These are phyloP conservation scores for Komagataea norvegica DNA, from an alignment of 1,139 yeast species.

Conservation along the genomic window DNA sequence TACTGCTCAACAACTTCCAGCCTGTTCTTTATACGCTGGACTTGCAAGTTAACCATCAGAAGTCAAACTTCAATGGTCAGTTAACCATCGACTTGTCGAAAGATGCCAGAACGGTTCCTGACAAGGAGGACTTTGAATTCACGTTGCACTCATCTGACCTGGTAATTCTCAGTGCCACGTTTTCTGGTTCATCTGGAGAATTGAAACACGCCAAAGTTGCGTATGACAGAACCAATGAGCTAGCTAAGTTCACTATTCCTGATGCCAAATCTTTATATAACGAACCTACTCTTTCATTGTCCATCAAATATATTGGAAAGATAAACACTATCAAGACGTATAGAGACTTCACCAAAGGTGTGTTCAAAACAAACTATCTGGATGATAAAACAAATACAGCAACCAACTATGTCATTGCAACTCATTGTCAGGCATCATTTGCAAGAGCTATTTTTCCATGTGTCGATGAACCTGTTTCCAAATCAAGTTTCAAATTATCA, in stretches of 20 bases:
- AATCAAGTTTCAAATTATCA: conserved; percentile 45
- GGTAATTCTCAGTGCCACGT: conserved; percentile 32
- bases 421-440: conserved; percentile 67
- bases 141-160: conserved; percentile 41
- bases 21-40: conserved; percentile 44
- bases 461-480: conserved; percentile 55
- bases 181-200: conserved; percentile 20
- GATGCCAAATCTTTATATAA: conserved; percentile 12
- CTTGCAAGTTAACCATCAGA: conserved; percentile 42
- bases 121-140: conserved; percentile 32
- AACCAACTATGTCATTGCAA: conserved; percentile 49
- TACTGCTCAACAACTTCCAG: conserved; percentile 15
- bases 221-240: conserved; percentile 39
- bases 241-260: conserved; percentile 27
- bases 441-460: conserved; percentile 62
- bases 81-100: conserved; percentile 17
- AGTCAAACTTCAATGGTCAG: conserved; percentile 53
- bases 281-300: conserved; percentile 13
- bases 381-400: conserved; percentile 45
- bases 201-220: conserved; percentile 30
- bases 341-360: conserved; percentile 56
- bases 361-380: conserved; percentile 60
- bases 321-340: conserved; percentile 51
- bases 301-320: conserved; percentile 46
- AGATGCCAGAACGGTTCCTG: conserved; percentile 1